Evolutionary conservation across 129 eudicot genomes (phyloP).

Genomic region (Cynara cardunculus): DNA sequence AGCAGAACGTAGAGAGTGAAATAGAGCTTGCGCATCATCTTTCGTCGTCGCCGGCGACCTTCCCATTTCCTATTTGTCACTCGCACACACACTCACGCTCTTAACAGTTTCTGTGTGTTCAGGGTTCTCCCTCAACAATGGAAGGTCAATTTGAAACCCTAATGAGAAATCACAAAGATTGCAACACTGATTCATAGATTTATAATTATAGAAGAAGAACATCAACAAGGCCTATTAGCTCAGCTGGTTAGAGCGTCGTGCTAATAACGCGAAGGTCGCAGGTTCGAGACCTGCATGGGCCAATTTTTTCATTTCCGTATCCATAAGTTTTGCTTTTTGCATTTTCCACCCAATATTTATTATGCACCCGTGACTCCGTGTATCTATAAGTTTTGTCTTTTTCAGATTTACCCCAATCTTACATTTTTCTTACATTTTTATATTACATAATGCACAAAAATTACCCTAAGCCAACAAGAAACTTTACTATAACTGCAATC

Average conservation of each 20-base stretch:
- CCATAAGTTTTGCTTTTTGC: neutral
- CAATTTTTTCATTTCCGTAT: neutral
- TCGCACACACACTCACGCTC: neutral
- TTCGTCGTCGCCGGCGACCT: conserved; percentile 52
- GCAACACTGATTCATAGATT: neutral
- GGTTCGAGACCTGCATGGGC: conserved; percentile 96
- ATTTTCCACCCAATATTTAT: too few species aligned
- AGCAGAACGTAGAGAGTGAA: conserved; percentile 79
- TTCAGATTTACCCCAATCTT: too few species aligned
- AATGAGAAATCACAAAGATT: neutral
- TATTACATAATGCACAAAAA: too few species aligned
- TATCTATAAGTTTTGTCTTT: too few species aligned
- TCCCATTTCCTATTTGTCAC: neutral
- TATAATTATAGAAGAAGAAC: neutral
- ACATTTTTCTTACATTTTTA: too few species aligned
- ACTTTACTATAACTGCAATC: too few species aligned
- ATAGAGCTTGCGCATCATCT: conserved; percentile 76
- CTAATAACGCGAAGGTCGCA: conserved; percentile 90
- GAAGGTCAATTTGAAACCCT: neutral
- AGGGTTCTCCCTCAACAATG: neutral
- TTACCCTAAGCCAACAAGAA: too few species aligned
- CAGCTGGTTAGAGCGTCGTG: conserved; percentile 96
- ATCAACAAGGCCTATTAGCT: conserved; percentile 56
- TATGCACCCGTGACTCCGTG: too few species aligned
- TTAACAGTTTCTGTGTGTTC: neutral